Conservation (phyloP, 129 eudicot species). For the Apium graveolens region DNA sequence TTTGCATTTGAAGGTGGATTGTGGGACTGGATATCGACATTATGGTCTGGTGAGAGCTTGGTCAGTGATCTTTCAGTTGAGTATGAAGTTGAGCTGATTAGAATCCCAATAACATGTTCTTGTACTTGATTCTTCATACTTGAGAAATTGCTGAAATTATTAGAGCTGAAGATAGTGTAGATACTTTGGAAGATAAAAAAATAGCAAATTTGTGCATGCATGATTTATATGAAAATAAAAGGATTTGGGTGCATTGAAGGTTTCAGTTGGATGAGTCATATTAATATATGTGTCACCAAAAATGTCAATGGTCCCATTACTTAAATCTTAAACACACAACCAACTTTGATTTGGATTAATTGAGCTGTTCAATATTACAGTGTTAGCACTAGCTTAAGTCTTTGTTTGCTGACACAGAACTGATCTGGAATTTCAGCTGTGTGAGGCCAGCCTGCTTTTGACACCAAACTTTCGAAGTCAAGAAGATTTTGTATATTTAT, state of each 20-base stretch:
- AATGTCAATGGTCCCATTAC: not conserved
- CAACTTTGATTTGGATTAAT: conserved; percentile 1
- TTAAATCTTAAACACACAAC: not conserved
- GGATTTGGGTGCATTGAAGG: not conserved
- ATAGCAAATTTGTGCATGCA: not conserved
- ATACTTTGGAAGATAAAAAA: conserved; percentile 1
- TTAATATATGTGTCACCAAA: conserved; percentile 7
- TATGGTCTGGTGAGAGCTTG: not conserved
- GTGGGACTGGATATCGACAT: not conserved
- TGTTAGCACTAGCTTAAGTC: conserved; percentile 1
- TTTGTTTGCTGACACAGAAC: conserved; percentile 18
- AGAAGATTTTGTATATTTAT: not conserved
- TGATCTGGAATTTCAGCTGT: conserved; percentile 8
- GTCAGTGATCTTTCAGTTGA: not conserved
- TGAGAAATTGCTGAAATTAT: not conserved
- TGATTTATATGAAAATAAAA: not conserved
- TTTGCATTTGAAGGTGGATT: not conserved
- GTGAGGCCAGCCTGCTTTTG: conserved; percentile 7
- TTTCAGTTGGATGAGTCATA: conserved; percentile 16
- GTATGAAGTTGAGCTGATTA: conserved; percentile 12
- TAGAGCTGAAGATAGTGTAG: conserved; percentile 9
- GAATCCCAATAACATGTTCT: conserved; percentile 20
- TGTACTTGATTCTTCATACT: conserved; percentile 18
- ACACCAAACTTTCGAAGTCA: not conserved
- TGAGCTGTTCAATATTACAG: not conserved